Base-by-base conservation (phyloP, 208 protist species). In the Crithidia mellificae region DNA sequence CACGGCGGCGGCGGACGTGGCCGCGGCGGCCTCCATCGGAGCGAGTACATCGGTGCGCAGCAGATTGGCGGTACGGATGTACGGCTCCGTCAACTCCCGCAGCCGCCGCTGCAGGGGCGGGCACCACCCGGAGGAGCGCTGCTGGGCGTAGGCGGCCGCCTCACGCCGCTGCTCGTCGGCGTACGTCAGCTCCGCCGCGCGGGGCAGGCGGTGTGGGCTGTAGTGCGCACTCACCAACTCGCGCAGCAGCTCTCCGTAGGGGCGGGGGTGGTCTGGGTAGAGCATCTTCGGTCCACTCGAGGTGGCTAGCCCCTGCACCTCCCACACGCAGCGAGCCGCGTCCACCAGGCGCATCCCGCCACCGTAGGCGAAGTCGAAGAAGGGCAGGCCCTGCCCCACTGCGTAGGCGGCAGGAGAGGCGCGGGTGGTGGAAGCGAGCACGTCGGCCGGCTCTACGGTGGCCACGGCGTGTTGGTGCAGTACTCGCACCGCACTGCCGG, bases 261-360 rank as follows among this genome's bases (percentile, higher is more conserved):
- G 73, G 17, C 57, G 27, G 2, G 72, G 32, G 27, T 32, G 68
- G 12, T 70, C 55, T 34, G 79, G 68, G 19, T 58, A 38, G 15
- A 85, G 47, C 8, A 65, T 32, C 36, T 80, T 64, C 2, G 51
- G 25, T 0, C 85, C 80, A 0, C 69, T 30, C 12, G 65, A n/a
- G 3, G 65, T 59, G 22, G 81, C 84, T n/a, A 95, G 63, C 32
- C 81, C 27, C 17, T 64, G 57, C 22, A 95, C 84, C 74, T 91
- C 80, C 29, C 77, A 83, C 14, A 95, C 63, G 61, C 85, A 66
- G 38, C 78, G 78, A 39, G 79, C 75, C 25, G 77, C 67, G 72
- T 95, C 90, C n/a, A 95, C 83, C n/a, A 95, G 78, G 29, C 85
- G 90, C 62, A 95, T 43, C 14, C 84, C 85, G 22, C 83, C 84